Base-by-base conservation (phyloP, 2,329 filamentous ascomycete species). In the Cladosporium sp. region DNA sequence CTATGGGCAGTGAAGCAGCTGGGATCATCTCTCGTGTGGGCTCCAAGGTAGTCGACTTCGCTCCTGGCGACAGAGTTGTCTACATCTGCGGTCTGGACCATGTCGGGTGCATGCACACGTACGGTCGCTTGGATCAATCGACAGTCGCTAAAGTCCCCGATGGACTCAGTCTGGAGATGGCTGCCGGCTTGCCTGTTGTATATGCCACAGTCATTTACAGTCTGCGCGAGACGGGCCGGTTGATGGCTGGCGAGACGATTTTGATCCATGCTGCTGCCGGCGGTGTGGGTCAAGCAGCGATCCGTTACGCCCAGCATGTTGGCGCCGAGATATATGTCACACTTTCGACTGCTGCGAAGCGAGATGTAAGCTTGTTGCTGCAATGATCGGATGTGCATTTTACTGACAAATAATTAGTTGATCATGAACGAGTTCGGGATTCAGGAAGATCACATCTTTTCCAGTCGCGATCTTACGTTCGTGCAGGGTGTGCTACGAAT, bases 251-350 rank as follows among this genome's bases (percentile, higher is more conserved):
- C 16, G 75, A 81, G 57, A 73, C 65, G 14, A 69, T 79, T 18
- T 69, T 79, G 18, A 75, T 79, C 26, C 75, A 77, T 58, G 70
- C 73, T 18, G 75, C 70, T 3, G 70, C 71, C 12, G 75, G 74
- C 11, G 73, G 70, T 33, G 69, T 77, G 31, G 76, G 76, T 5
- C 73, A 76, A 50, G 73, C 72, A 14, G 71, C 71, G 18, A 57
- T 57, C 10, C 29, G 29, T 35, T 37, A 35, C 12, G 53, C 53
- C 26, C 53, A 37, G 21, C 53, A 57, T 18, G 11, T 57, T 4
- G 53, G 53, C n/a, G 53, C 53, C 1, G 53, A 57, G 14, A 21
- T 57, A 6, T 57, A 26, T 37, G 18, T 35, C 53, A 57, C 53
- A 6, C 26, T 53, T 1, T 57, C 53, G 53, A 57, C 53, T 37